Evolutionary conservation across 805 yeast species (phyloP).

Genomic region (Wickerhamiella australiensis): DNA sequence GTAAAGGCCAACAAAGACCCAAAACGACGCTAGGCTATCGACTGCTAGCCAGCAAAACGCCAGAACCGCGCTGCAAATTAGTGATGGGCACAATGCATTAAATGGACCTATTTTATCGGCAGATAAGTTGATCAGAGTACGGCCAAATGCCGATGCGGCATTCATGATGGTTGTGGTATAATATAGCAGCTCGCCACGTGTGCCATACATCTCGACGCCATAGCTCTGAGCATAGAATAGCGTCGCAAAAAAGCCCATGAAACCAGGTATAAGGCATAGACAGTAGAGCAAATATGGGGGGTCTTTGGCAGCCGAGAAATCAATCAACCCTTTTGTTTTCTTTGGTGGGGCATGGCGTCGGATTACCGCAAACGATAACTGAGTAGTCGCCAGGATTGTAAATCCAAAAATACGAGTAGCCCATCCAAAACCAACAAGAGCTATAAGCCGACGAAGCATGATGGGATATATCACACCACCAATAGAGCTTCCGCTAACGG

Average conservation of each 20-base stretch:
- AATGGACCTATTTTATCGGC: constrained; percentile 40
- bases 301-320: constrained; percentile 23
- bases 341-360: constrained; percentile 26
- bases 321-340: constrained; percentile 19
- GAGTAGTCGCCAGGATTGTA: constrained; percentile 27
- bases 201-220: constrained; percentile 21
- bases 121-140: constrained; percentile 37
- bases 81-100: constrained; percentile 30
- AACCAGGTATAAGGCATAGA: constrained; percentile 22
- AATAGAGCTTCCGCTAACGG: constrained; percentile 39
- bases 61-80: constrained; percentile 19
- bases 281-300: constrained; percentile 22
- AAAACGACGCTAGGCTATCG: constrained; percentile 22
- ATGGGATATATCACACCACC: constrained; percentile 42
- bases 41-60: constrained; percentile 30
- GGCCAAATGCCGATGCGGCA: constrained; percentile 36
- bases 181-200: constrained; percentile 16
- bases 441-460: constrained; percentile 34
- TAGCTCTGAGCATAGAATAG: constrained; percentile 28
- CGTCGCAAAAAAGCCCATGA: constrained; percentile 27
- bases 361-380: constrained; percentile 20
- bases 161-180: constrained; percentile 28
- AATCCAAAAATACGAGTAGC: constrained; percentile 40
- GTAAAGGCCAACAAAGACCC: constrained; percentile 24
- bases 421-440: constrained; percentile 42